Evolutionary conservation across 2,329 filamentous ascomycete genomes (phyloP).

Genomic region (Eurotiales sp.): DNA sequence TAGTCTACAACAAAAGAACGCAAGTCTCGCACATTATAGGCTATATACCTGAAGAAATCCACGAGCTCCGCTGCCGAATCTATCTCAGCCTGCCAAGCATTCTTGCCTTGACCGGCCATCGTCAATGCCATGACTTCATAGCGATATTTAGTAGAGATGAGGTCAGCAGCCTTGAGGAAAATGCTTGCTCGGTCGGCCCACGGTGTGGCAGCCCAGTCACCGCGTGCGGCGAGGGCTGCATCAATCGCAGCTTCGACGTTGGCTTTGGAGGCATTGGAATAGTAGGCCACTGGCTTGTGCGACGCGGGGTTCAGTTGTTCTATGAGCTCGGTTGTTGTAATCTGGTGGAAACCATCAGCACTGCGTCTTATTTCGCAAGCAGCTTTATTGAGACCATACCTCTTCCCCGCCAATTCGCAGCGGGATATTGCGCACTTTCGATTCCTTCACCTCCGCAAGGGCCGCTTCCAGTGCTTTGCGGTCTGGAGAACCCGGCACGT

Average conservation of each 20-base stretch:
- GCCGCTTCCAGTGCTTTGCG: conserved; percentile 72
- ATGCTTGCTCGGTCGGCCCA: conserved; percentile 89
- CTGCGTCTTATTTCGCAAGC: no score
- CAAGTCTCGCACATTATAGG: not conserved
- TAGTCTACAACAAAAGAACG: not conserved
- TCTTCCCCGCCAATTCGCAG: conserved; percentile 79
- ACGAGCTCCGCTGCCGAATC: conserved; percentile 87
- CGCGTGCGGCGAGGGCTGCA: conserved; percentile 78
- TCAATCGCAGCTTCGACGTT: conserved; percentile 79
- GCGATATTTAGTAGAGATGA: conserved; percentile 87
- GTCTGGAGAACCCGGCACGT: conserved; percentile 76
- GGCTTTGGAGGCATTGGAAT: conserved; percentile 72
- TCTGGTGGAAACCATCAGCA: no score
- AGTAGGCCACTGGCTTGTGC: conserved; percentile 75
- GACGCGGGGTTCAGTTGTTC: conserved; percentile 80
- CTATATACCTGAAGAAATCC: conserved; percentile 70
- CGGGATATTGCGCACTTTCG: conserved; percentile 71
- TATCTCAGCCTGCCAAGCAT: conserved; percentile 98
- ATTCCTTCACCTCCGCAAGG: conserved; percentile 64
- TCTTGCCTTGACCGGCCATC: conserved; percentile 96
- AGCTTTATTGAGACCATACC: conserved; percentile 50
- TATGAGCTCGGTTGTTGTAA: conserved; percentile 29
- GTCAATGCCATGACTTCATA: conserved; percentile 96
- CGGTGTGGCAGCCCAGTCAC: conserved; percentile 77
- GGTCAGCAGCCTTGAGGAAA: conserved; percentile 92